Evolutionary conservation across 352 stramenopile species (phyloP), one percentile per base, ranked within the genome.

Genomic region (Globisporangium apiculatum): DNA sequence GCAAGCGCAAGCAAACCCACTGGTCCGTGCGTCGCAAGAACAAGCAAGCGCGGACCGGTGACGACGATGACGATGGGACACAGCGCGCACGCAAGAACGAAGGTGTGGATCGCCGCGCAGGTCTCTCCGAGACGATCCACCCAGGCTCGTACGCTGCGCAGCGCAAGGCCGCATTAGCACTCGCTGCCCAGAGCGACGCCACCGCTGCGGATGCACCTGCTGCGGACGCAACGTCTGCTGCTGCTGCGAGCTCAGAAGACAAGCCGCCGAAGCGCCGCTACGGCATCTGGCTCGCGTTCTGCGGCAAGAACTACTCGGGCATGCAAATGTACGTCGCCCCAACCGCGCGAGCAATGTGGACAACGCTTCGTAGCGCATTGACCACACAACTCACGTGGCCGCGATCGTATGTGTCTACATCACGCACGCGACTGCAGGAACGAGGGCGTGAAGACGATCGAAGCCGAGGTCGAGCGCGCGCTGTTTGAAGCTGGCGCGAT

Each of bases 401-500:
- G 38, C 18, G 3, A 41, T 58, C 11, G 1, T 2, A 38, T 64
- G 24, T 31, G 3, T 31, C 24, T 31, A 31, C 24, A 2, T 31
- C 24, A 31, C 24, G 24, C 24, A 31, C 24, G 24, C 24, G 24
- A 31, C 24, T 31, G 24, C 24, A 91, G 83, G 71, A 97, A 97
- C 51, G 75, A 91, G 57, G 82, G 83, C 57, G 85, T 95, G 24
- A 73, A 85, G 60, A 97, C 90, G 18, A 91, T 97, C 57, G 90
- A 97, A 55, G 81, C 86, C 15, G 90, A 97, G 68, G 68, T 97
- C 37, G 87, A 96, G 67, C 75, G 77, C 18, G 90, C 89, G 54
- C 64, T 97, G 53, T 96, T 91, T 56, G 73, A 94, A 55, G 89
- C 84, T 17, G 89, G 89, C 15, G 81, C 66, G 40, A 97, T 97